These are phyloP conservation scores for Conoideocrella luteorostrata DNA, from an alignment of 2,329 filamentous ascomycete genomes.

Conservation along the genomic window DNA sequence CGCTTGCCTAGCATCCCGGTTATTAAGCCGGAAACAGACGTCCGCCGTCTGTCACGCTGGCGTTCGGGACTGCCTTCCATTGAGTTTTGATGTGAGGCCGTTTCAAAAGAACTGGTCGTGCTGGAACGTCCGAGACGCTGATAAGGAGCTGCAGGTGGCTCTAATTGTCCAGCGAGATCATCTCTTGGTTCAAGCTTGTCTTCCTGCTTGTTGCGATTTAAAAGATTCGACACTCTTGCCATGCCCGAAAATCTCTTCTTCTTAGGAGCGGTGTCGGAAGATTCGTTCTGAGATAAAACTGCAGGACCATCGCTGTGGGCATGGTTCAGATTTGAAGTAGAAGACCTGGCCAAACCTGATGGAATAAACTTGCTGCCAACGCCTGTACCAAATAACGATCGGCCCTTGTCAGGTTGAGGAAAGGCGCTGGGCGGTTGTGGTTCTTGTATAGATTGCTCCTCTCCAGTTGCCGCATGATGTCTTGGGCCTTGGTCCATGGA, in stretches of 20 bases:
- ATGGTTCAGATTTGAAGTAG: conserved; percentile 16
- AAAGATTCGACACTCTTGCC: conserved; percentile 18
- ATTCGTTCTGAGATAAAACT: conserved; percentile 2
- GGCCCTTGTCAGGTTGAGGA: conserved; percentile 29
- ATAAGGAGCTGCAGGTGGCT: conserved; percentile 12
- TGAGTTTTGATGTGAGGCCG: conserved; percentile 12
- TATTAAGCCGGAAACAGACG: conserved; percentile 23
- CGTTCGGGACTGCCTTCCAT: conserved; percentile 12
- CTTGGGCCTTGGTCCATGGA: conserved; percentile 16
- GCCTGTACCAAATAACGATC: conserved; percentile 30
- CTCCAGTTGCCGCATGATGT: background rate
- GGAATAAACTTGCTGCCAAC: conserved; percentile 15
- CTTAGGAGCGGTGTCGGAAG: conserved; percentile 10
- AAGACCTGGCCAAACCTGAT: conserved; percentile 15
- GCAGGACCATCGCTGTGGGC: conserved; percentile 9
- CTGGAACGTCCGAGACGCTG: conserved; percentile 16
- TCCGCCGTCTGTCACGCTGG: conserved; percentile 19
- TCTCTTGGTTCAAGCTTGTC: background rate
- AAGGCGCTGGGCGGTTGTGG: conserved; percentile 14
- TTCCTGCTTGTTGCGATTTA: background rate
- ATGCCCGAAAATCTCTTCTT: conserved; percentile 43
- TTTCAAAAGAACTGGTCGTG: conserved; percentile 15
- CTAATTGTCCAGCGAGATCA: background rate
- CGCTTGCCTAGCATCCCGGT: conserved; percentile 22
- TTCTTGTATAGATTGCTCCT: conserved; percentile 11